Percentiles rank a stretch among this genome's conserved stretches.
Conservation (phyloP, 2,329 filamentous ascomycete genomes). For the Ceratocystis lukuohia region DNA sequence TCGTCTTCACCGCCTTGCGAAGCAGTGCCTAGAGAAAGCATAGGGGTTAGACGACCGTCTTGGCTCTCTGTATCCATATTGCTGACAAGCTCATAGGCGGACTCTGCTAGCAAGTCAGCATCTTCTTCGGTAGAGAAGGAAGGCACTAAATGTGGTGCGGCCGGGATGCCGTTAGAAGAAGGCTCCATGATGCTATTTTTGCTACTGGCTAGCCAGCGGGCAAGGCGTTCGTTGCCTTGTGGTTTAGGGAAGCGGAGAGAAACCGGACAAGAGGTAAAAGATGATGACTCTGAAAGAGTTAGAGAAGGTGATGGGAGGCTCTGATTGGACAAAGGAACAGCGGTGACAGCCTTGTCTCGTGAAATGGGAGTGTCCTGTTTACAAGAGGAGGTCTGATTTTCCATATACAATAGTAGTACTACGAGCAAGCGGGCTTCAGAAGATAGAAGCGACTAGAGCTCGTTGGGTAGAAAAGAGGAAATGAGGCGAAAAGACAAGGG, state of each 20-base stretch:
- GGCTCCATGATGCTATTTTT: constrained; percentile 41
- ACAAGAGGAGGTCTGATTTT: constrained; percentile 5
- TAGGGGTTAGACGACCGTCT: constrained; percentile 32
- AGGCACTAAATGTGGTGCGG: constrained; percentile 7
- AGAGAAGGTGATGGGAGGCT: constrained; percentile 7
- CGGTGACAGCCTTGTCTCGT: not conserved
- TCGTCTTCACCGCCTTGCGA: constrained; percentile 35
- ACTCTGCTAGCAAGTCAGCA: constrained; percentile 37
- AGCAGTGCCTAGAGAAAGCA: constrained; percentile 24
- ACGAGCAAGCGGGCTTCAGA: constrained; percentile 13
- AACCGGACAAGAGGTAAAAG: constrained; percentile 31
- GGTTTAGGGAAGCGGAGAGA: constrained; percentile 44
- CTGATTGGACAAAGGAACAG: not conserved
- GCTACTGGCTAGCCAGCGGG: constrained; percentile 46
- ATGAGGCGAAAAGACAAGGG: not conserved
- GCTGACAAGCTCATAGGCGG: constrained; percentile 44
- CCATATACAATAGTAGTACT: constrained; percentile 14
- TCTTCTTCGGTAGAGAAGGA: constrained; percentile 26
- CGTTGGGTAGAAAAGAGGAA: not conserved
- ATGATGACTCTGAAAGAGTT: constrained; percentile 9
- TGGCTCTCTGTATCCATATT: constrained; percentile 41
- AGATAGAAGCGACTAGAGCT: constrained; percentile 5
- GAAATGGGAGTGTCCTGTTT: constrained; percentile 12
- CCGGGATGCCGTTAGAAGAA: not conserved
- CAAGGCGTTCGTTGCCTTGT: constrained; percentile 41